phyloP scores from a whole-genome alignment of 2,329 filamentous ascomycete species.

The Purpureocillium takamizusanense region DNA sequence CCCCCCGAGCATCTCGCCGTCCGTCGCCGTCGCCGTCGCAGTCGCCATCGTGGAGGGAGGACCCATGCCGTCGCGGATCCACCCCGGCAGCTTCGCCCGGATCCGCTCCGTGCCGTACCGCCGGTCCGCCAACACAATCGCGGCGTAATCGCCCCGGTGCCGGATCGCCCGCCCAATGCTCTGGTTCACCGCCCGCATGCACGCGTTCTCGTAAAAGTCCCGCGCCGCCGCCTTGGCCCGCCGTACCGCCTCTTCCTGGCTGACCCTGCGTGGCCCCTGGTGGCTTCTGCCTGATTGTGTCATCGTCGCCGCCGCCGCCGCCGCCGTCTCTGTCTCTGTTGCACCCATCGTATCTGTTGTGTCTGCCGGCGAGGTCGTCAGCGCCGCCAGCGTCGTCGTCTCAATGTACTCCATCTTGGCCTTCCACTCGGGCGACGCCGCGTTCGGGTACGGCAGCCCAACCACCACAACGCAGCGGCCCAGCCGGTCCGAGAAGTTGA shows the following conservation, averaged over 20 bases:
- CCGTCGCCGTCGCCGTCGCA: slow-evolving; percentile 31
- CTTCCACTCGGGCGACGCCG: slow-evolving; percentile 83
- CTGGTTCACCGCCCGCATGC: slow-evolving; percentile 96
- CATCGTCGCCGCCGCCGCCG: too few relatives aligned
- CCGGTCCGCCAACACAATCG: slow-evolving; percentile 76
- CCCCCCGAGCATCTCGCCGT: slow-evolving; percentile 36
- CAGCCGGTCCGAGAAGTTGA: slow-evolving; percentile 90
- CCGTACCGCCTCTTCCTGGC: slow-evolving; percentile 15
- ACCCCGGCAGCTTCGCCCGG: slow-evolving; percentile 70
- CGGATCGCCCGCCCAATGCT: slow-evolving; percentile 89
- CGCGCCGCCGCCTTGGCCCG: slow-evolving; percentile 49
- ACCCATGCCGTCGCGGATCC: slow-evolving; percentile 73
- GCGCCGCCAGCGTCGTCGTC: slow-evolving; percentile 35
- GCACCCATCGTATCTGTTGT: too few relatives aligned
- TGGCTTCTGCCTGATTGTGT: too few relatives aligned
- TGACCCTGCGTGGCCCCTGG: not conserved
- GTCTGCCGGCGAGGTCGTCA: slow-evolving; percentile 15
- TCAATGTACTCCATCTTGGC: slow-evolving; percentile 86
- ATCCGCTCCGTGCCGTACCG: slow-evolving; percentile 71
- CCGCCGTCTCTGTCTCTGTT: too few relatives aligned
- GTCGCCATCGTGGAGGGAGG: slow-evolving; percentile 16
- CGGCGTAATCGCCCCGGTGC: slow-evolving; percentile 80
- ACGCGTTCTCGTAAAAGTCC: slow-evolving; percentile 88
- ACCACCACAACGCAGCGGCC: slow-evolving; percentile 88
- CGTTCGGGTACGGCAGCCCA: slow-evolving; percentile 87